Evolutionary conservation across 176 grass and related monocot genomes (phyloP).

Genomic region (Aegilops speltoides): DNA sequence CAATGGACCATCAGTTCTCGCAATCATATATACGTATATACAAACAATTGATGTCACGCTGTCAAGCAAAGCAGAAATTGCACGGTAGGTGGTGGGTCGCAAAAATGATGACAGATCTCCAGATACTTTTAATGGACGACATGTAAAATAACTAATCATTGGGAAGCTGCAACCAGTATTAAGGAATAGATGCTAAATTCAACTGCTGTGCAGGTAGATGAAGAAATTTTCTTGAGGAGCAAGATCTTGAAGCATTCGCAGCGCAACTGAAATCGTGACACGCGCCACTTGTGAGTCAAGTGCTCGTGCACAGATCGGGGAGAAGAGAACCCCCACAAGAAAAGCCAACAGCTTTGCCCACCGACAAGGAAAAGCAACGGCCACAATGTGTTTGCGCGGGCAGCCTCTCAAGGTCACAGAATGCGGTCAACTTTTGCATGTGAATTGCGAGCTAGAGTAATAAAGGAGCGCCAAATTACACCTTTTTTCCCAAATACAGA

Average conservation of each 20-base stretch:
- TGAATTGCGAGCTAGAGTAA: slow-evolving; percentile 25
- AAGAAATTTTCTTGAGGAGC: slow-evolving; percentile 3
- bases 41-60: slow-evolving; percentile 15
- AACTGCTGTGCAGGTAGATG: not conserved
- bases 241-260: slow-evolving; percentile 31
- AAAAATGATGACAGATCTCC: slow-evolving; percentile 37
- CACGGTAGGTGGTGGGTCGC: slow-evolving; percentile 12
- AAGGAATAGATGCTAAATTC: slow-evolving; percentile 12
- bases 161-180: slow-evolving; percentile 14
- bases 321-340: slow-evolving; percentile 27
- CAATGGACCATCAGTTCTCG: slow-evolving; percentile 27
- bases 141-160: slow-evolving; percentile 22
- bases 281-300: slow-evolving; percentile 32
- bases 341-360: slow-evolving; percentile 46
- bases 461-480: slow-evolving; percentile 25
- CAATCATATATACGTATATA: slow-evolving; percentile 31
- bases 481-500: slow-evolving; percentile 21
- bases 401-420: slow-evolving; percentile 13
- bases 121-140: slow-evolving; percentile 16
- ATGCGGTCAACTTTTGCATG: slow-evolving; percentile 41
- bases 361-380: slow-evolving; percentile 39
- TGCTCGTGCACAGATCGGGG: slow-evolving; percentile 22
- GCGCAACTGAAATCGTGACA: slow-evolving; percentile 28
- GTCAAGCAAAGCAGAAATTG: slow-evolving; percentile 8
- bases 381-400: not conserved